phyloP scores from a whole-genome alignment of 306 rosid genomes.

The Pyrus bretschneideri region DNA sequence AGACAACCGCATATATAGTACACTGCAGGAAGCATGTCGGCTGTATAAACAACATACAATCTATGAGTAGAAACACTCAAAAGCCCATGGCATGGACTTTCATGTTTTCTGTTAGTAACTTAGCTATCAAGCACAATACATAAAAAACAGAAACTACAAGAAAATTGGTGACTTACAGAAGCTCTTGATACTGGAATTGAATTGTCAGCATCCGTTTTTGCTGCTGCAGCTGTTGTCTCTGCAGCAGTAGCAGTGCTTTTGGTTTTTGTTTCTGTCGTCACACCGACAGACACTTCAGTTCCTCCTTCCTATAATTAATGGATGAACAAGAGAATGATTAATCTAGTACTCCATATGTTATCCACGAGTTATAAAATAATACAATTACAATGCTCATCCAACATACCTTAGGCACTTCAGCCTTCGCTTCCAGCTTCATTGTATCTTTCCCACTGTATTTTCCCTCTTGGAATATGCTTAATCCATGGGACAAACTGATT shows the following conservation, averaged over 20 bases:
- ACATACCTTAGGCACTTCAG: slow-evolving; percentile 59
- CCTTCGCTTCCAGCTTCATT: slow-evolving; percentile 53
- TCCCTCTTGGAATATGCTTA: slow-evolving; percentile 66
- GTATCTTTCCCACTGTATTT: slow-evolving; percentile 47
- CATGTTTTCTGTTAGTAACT: background rate
- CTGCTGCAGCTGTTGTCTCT: slow-evolving; percentile 28
- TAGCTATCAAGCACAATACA: background rate
- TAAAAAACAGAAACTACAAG: too few relatives aligned
- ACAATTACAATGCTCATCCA: slow-evolving; percentile 1
- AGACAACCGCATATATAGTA: background rate
- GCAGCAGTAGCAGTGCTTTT: slow-evolving; percentile 39
- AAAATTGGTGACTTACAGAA: slow-evolving; percentile 27
- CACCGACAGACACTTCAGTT: slow-evolving; percentile 24
- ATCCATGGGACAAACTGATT: slow-evolving; percentile 82
- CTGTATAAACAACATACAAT: background rate
- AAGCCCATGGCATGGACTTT: background rate
- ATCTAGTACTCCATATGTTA: background rate
- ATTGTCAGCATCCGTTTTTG: slow-evolving; percentile 37
- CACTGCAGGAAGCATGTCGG: background rate
- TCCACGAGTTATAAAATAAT: slow-evolving; percentile 10
- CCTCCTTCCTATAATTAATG: slow-evolving; percentile 27
- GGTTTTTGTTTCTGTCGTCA: slow-evolving; percentile 45
- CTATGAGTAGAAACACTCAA: background rate
- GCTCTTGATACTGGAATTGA: slow-evolving; percentile 48
- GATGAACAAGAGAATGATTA: background rate